Evolutionary conservation across 768 basidiomycete genomes (phyloP), one percentile per base, ranked within the genome.

Genomic region (Suillus fuscotomentosus): DNA sequence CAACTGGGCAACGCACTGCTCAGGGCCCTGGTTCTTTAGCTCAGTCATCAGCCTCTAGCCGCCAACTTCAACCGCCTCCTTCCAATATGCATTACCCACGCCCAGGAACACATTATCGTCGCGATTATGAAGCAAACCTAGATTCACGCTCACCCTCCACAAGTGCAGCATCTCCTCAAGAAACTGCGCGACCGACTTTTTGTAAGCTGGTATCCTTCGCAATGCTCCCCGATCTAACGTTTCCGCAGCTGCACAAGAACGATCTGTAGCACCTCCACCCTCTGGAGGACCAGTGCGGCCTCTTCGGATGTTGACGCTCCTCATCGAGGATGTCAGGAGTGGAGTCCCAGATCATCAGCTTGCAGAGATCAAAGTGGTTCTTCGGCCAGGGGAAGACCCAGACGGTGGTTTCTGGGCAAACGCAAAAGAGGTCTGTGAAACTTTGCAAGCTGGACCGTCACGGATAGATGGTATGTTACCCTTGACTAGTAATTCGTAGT

Each of bases 321-420:
- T 91, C 9, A 90, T 91, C 14, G 82, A 86, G 61, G 90, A 91
- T 67, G 66, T 78, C 57, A 83, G 90, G 42, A 83, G 79, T 66
- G 83, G 82, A 7, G 76, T 76, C 1, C 73, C 76, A 42, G 90
- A 91, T 71, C 75, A 79, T 62, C 85, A 86, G 68, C 79, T 91
- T 22, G 86, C 86, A 2, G 91, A 92, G 72, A 84, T 92, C 22
- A 82, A 77, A 43, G 82, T 91, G 38, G 84, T 82, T n/a, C 73
- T 92, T 43, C 83, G 74, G 69, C 69, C 72, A 6, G 78, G 81
- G 3, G 82, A 84, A 41, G 75, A 83, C 63, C 75, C 77, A 5
- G 79, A 80, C 43, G 87, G 84, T 67, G 85, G 87, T 5, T 89
- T 82, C 69, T 92, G 90, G 90, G 90, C 85, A 7, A 85, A 90